Evolutionary conservation across 164 flowering plant genomes (phyloP), one percentile per base, ranked within the genome.

Genomic region (Vitis riparia): DNA sequence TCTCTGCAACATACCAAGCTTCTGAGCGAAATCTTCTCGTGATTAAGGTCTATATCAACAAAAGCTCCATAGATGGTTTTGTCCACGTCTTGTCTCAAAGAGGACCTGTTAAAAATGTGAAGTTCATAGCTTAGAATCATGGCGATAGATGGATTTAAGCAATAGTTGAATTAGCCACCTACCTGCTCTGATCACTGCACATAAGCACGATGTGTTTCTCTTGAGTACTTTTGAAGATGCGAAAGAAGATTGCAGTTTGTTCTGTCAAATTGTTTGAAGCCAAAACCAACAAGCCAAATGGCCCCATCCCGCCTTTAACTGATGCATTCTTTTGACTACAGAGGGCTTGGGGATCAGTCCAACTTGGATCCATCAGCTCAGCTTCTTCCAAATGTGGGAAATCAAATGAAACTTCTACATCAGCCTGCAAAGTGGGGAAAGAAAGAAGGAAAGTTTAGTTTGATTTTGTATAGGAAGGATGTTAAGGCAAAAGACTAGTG

Each of bases 131-230:
- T 11, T 7, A 19, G 4, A 55, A 11, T 3, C 5, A 52, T 59
- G 44, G 5, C 44, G 7, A 37, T 48, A n/a, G n/a, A 68, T 63
- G n/a, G n/a, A 50, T 48, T 8, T 56, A 57, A 49, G 17, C 3
- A 8, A 11, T 15, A 44, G 47, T 29, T 68, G 23, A 16, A 27
- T 27, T 3, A 49, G 55, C 12, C 5, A 56, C 55, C 8, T 11
- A 81, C 87, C 87, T 81, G 80, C 78, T 84, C 37, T 77, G 79
- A 44, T 84, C 87, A 72, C 78, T 77, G 65, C 87, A 84, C 85
- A 84, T 84, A 9, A 81, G 81, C 7, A 81, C 83, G 8, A 67
- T 60, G 68, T 66, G 69, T 23, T 62, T 67, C 15, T 62, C 48
- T 15, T 50, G 30, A 29, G 44, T 37, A 37, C 19, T 56, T 59